These are phyloP conservation scores for Pythium apleroticum DNA, from an alignment of 352 stramenopile genomes.

Conservation along the genomic window DNA sequence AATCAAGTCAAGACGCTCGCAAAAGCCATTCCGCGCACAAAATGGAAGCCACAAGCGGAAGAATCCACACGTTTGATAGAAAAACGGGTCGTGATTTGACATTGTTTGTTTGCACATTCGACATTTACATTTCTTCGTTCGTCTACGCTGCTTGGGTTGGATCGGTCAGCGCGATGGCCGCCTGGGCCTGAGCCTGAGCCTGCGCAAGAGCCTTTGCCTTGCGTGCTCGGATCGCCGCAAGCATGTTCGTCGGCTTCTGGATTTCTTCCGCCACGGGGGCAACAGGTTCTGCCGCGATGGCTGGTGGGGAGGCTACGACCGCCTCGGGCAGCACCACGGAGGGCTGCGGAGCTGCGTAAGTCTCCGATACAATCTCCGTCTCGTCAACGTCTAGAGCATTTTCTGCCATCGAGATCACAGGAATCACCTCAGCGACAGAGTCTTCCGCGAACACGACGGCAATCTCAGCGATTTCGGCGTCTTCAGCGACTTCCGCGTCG, in stretches of 20 bases:
- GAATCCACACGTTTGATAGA: background rate
- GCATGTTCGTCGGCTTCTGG: conserved; percentile 32
- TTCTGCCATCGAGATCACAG: background rate
- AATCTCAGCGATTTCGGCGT: background rate
- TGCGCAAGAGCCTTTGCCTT: conserved; percentile 13
- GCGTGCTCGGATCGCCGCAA: conserved; percentile 66
- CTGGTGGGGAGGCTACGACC: background rate
- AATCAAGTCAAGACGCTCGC: background rate
- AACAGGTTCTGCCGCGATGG: background rate
- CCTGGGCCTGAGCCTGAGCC: background rate
- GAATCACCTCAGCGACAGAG: background rate
- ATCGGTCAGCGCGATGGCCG: background rate
- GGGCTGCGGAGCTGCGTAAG: background rate
- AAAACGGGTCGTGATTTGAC: background rate
- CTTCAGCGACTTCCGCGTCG: background rate
- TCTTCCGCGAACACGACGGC: background rate
- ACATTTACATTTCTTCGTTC: background rate
- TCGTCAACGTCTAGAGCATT: background rate
- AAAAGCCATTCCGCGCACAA: background rate
- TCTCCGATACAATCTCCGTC: background rate
- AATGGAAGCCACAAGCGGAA: background rate
- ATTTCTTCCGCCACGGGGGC: background rate
- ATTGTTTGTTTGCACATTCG: background rate
- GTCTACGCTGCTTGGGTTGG: background rate
- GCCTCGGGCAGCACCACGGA: background rate